Evolutionary conservation across 83 land plant genomes (phyloP).

Genomic region (Diphasiastrum complanatum): DNA sequence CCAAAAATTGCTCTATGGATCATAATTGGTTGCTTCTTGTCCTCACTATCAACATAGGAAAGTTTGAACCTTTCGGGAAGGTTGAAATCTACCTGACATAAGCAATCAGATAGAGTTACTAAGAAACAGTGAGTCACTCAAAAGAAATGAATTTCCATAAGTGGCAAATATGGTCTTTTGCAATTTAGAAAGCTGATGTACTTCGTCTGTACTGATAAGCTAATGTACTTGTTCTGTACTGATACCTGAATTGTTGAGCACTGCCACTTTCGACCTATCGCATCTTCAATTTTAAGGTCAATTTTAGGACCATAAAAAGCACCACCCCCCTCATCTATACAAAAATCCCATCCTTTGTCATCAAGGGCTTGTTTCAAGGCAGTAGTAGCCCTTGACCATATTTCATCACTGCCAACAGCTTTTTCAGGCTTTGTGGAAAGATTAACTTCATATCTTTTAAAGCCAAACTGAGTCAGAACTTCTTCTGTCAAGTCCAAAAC

Average conservation of each 20-base stretch:
- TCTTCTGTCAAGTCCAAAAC: slow-evolving; percentile 16
- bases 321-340: slow-evolving; percentile 11
- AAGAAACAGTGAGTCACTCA: background rate
- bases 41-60: slow-evolving; percentile 20
- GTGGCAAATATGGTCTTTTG: background rate
- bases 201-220: too few species aligned
- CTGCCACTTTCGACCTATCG: slow-evolving; percentile 12
- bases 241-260: slow-evolving; percentile 14
- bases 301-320: slow-evolving; percentile 16
- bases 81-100: slow-evolving; percentile 16
- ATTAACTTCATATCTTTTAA: slow-evolving; percentile 4
- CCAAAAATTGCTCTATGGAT: slow-evolving; percentile 95
- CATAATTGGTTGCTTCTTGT: slow-evolving; percentile 84
- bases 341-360: slow-evolving; percentile 8
- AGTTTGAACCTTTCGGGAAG: slow-evolving; percentile 10
- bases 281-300: slow-evolving; percentile 13
- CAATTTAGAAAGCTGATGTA: too few species aligned
- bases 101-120: background rate
- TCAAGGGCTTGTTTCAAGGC: slow-evolving; percentile 5
- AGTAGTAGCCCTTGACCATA: slow-evolving; percentile 3
- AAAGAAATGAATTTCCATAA: background rate
- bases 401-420: slow-evolving; percentile 11
- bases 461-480: slow-evolving; percentile 11
- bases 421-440: slow-evolving; percentile 13
- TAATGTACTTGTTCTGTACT: too few species aligned